Evolutionary conservation across 192 early-diverging fungal species (phyloP).

Genomic region (Coemansia biformis): DNA sequence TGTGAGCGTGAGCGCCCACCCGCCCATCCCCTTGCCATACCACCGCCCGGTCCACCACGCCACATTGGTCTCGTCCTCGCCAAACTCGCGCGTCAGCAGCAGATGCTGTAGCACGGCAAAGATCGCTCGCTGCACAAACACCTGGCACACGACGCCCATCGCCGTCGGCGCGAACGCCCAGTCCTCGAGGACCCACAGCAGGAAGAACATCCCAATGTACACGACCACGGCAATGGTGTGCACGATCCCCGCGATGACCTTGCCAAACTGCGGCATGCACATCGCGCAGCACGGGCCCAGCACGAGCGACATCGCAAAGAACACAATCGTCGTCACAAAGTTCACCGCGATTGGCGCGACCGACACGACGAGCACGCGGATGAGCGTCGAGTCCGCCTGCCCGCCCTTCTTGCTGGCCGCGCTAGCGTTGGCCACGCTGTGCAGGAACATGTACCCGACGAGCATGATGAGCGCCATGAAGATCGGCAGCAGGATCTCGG

Average conservation of each 20-base stretch:
- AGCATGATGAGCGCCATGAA: constrained; percentile 58
- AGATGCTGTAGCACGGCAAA: constrained; percentile 65
- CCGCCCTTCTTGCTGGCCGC: constrained; percentile 27
- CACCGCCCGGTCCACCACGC: constrained; percentile 87
- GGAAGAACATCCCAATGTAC: constrained; percentile 58
- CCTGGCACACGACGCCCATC: constrained; percentile 60
- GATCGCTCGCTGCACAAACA: constrained; percentile 63
- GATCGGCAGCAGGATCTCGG: constrained; percentile 67
- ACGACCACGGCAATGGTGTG: constrained; percentile 61
- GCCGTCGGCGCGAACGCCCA: constrained; percentile 61
- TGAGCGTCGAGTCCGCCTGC: constrained; percentile 47
- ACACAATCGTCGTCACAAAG: constrained; percentile 54
- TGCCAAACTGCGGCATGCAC: constrained; percentile 68
- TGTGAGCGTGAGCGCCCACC: constrained; percentile 63
- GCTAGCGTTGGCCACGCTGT: constrained; percentile 52
- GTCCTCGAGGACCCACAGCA: constrained; percentile 62
- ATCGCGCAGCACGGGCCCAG: constrained; percentile 58
- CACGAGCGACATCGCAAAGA: constrained; percentile 62
- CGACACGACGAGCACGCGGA: constrained; percentile 60
- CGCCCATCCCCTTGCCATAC: constrained; percentile 68
- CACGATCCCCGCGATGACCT: constrained; percentile 61
- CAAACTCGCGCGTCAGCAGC: constrained; percentile 75
- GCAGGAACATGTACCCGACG: constrained; percentile 62
- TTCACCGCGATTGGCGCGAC: constrained; percentile 68
- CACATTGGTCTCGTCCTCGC: constrained; percentile 74